These are phyloP conservation scores for Xylariales sp. DNA, from an alignment of 2,329 filamentous ascomycete species.

Conservation along the genomic window DNA sequence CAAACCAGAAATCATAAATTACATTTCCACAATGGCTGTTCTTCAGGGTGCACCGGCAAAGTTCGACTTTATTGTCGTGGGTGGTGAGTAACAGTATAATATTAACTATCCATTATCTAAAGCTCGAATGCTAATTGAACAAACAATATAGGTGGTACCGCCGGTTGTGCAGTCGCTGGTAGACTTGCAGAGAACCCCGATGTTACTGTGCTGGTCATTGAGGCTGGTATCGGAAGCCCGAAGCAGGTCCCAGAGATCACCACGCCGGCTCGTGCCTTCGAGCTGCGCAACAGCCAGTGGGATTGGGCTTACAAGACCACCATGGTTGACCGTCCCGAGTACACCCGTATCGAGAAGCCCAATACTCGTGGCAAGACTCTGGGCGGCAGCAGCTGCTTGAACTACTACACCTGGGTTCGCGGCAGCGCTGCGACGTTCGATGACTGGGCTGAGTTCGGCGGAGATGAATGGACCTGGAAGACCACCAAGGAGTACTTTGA, in stretches of 20 bases:
- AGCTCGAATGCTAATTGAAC: conserved; percentile 4
- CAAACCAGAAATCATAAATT: too few relatives aligned
- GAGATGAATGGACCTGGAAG: conserved; percentile 61
- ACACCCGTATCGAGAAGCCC: conserved; percentile 58
- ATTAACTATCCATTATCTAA: too few relatives aligned
- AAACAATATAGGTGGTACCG: conserved; percentile 38
- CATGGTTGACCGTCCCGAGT: conserved; percentile 54
- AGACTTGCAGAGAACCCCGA: conserved; percentile 47
- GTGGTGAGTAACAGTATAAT: conserved; percentile 12
- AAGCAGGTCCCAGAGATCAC: conserved; percentile 45
- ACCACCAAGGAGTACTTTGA: conserved; percentile 44
- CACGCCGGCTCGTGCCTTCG: conserved; percentile 48
- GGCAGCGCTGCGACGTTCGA: conserved; percentile 57
- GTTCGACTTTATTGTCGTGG: conserved; percentile 28
- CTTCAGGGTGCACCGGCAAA: too few relatives aligned
- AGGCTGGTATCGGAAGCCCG: conserved; percentile 44
- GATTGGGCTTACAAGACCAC: conserved; percentile 61
- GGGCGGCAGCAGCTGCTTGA: conserved; percentile 53
- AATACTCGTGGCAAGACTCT: conserved; percentile 58
- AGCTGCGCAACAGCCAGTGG: conserved; percentile 50
- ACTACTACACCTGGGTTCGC: conserved; percentile 62
- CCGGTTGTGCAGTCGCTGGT: conserved; percentile 43
- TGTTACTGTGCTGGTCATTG: conserved; percentile 40
- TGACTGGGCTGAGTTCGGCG: conserved; percentile 68
- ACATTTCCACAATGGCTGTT: too few relatives aligned